phyloP scores from a whole-genome alignment of 2,329 filamentous ascomycete genomes.

The Claviceps fusiformis region DNA sequence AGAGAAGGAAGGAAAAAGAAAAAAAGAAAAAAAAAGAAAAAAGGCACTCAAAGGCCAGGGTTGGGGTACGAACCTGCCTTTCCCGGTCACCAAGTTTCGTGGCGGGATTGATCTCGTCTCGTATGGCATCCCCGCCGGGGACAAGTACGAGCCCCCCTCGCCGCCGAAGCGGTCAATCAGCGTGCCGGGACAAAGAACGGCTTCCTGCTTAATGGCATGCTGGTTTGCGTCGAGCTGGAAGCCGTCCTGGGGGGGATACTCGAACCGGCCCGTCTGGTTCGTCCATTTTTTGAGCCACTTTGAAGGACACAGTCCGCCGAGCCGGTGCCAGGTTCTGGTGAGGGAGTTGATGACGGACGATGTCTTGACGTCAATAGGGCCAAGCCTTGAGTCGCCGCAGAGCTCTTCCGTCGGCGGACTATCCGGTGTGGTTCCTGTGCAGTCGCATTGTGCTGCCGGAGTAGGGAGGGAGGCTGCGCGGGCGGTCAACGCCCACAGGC shows the following conservation, averaged over 20 bases:
- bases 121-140: neutral
- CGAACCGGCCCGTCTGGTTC: neutral
- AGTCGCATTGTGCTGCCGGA: neutral
- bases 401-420: neutral
- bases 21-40: neutral
- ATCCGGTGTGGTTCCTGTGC: neutral
- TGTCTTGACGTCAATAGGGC: neutral
- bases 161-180: neutral
- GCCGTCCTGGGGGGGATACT: neutral
- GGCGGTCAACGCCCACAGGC: neutral
- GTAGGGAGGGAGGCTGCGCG: neutral
- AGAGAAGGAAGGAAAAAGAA: neutral
- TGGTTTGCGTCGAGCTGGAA: neutral
- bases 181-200: neutral
- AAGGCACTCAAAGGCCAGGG: neutral
- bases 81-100: neutral
- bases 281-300: neutral
- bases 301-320: neutral
- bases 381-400: neutral
- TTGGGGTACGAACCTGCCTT: neutral
- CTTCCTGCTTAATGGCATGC: neutral
- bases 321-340: neutral
- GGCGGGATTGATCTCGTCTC: neutral
- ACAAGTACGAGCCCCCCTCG: neutral
- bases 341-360: neutral